Conservation (phyloP, 805 yeast genomes). For the Yueomyces sinensis region DNA sequence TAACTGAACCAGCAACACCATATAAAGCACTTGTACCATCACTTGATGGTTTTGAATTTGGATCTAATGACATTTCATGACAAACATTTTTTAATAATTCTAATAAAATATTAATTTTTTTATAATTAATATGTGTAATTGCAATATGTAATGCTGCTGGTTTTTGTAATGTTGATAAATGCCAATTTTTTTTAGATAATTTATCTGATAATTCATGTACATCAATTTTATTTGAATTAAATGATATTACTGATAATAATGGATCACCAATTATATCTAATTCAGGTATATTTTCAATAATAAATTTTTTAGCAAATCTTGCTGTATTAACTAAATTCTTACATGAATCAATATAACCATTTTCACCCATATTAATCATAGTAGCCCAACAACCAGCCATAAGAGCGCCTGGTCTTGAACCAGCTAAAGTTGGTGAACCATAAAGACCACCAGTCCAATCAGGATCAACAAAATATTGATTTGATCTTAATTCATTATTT, state of each 20-base stretch:
- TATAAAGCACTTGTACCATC: conserved; percentile 79
- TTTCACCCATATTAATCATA: conserved; percentile 62
- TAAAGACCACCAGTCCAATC: conserved; percentile 94
- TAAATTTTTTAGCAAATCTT: conserved; percentile 36
- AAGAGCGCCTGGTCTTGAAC: conserved; percentile 92
- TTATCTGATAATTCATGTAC: conserved; percentile 71
- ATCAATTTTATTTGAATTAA: conserved; percentile 47
- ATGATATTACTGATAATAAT: conserved; percentile 65
- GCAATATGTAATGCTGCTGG: conserved; percentile 93
- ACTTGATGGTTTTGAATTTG: conserved; percentile 18
- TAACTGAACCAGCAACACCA: conserved; percentile 90
- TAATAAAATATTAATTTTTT: conserved; percentile 47
- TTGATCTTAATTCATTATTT: conserved; percentile 44
- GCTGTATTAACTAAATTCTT: conserved; percentile 55
- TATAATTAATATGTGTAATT: conserved; percentile 56
- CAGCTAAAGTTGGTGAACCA: conserved; percentile 94
- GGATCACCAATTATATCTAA: conserved; percentile 79
- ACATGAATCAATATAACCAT: conserved; percentile 66
- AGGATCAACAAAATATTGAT: conserved; percentile 72
- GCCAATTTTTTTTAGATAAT: conserved; percentile 57
- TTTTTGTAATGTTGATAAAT: conserved; percentile 69
- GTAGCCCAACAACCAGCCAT: conserved; percentile 99
- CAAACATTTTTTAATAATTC: conserved; percentile 35
- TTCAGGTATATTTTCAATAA: conserved; percentile 37
- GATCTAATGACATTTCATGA: conserved; percentile 25